phyloP scores from a whole-genome alignment of 2,329 filamentous ascomycete genomes.

The Phyllosticta capitalensis region DNA sequence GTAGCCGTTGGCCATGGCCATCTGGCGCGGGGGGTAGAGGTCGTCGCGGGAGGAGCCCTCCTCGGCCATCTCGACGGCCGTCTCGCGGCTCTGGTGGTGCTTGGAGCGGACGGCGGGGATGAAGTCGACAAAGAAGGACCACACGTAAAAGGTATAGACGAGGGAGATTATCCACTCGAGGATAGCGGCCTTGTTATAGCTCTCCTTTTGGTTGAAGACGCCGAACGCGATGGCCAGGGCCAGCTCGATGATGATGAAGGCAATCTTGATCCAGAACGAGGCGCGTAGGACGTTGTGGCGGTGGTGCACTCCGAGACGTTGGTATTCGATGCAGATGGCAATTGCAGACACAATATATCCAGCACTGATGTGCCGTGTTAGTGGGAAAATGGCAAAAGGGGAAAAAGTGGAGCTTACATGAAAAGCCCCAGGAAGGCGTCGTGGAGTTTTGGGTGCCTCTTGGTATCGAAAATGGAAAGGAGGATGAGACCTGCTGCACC shows the following conservation, averaged over 20 bases:
- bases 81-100: constrained; percentile 28
- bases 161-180: constrained; percentile 74
- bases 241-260: constrained; percentile 74
- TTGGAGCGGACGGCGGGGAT: constrained; percentile 63
- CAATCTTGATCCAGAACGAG: constrained; percentile 82
- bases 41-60: neutral
- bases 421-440: constrained; percentile 72
- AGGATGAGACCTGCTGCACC: constrained; percentile 75
- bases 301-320: constrained; percentile 72
- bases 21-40: neutral
- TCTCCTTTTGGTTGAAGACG: constrained; percentile 39
- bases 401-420: constrained; percentile 41
- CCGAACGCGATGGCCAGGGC: constrained; percentile 65
- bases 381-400: neutral
- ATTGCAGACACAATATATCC: constrained; percentile 81
- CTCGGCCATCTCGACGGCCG: constrained; percentile 24
- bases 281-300: constrained; percentile 63
- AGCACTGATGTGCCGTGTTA: constrained; percentile 23
- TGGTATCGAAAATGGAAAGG: constrained; percentile 77
- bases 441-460: constrained; percentile 57
- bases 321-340: constrained; percentile 85
- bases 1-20: constrained; percentile 12
- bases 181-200: constrained; percentile 61
- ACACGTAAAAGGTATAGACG: constrained; percentile 78
- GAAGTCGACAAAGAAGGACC: constrained; percentile 81